These are phyloP conservation scores for Spergularia marina DNA, from an alignment of 148 eudicot species.

Conservation along the genomic window DNA sequence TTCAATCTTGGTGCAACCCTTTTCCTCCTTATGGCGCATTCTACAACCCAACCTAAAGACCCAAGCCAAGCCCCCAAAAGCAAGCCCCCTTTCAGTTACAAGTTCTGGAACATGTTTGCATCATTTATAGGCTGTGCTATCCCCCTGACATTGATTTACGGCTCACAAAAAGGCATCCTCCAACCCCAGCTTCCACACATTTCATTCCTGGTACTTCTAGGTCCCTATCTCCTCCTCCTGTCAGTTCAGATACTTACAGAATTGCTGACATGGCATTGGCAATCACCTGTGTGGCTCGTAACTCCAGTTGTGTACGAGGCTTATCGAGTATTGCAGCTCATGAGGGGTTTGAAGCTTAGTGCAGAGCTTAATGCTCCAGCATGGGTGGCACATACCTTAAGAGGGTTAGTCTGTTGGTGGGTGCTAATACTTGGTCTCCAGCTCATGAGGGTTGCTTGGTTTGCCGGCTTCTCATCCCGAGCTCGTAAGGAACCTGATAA, in stretches of 20 bases:
- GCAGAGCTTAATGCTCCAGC: slow-evolving; percentile 68
- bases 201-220: slow-evolving; percentile 64
- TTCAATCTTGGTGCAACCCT: slow-evolving; percentile 88
- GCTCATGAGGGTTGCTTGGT: slow-evolving; percentile 99
- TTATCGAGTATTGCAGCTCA: slow-evolving; percentile 86
- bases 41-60: slow-evolving; percentile 63
- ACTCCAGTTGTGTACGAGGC: slow-evolving; percentile 83
- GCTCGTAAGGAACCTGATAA: slow-evolving; percentile 28
- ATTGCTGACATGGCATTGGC: slow-evolving; percentile 93
- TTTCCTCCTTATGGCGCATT: slow-evolving; percentile 92
- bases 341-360: slow-evolving; percentile 95
- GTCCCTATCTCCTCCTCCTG: slow-evolving; percentile 84
- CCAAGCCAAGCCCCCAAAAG: slow-evolving; percentile 39
- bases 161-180: slow-evolving; percentile 61
- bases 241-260: slow-evolving; percentile 83
- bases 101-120: slow-evolving; percentile 82
- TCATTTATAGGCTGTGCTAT: slow-evolving; percentile 54
- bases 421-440: slow-evolving; percentile 84
- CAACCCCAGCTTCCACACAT: slow-evolving; percentile 68
- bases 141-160: slow-evolving; percentile 52
- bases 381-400: slow-evolving; percentile 67
- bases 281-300: slow-evolving; percentile 95
- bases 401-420: slow-evolving; percentile 98
- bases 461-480: slow-evolving; percentile 75
- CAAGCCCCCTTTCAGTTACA: slow-evolving; percentile 64